Evolutionary conservation across 75 land plant species (phyloP), one percentile per base, ranked within the genome.

Genomic region (Larix kaempferi): DNA sequence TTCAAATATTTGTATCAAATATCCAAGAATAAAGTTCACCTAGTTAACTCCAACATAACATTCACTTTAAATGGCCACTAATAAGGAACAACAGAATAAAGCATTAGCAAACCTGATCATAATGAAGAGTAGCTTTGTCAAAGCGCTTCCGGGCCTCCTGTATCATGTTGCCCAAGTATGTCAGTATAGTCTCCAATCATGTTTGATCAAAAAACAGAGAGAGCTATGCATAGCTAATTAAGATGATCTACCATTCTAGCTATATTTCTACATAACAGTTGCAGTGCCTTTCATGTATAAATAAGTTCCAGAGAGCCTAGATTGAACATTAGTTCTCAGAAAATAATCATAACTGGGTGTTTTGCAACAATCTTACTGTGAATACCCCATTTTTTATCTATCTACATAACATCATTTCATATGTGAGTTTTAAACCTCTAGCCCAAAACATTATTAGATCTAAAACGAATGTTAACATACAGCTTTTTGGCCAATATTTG

Each of bases 131-230:
- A 78, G 99, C 90, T 81, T 92, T 94, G 82, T 97, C 95, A 81
- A 97, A 95, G 19, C 92, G 92, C 37, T 81, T 78, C 25, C 98
- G 91, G 19, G 88, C 89, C 41, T 97, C 99, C 99, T 96, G 85
- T 87, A 88, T 4, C 4, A 16, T 29, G 29, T 15, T 64, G 21
- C 35, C 29, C 37, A 19, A 16, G 5, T 64, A 16, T 33, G 67
- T 64, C 67, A 64, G 67, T 64, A 29, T 64, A 64, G 16, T 64
- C 67, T 64, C 67, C 29, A 64, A 0, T 19, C 5, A 67, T 67
- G n/a, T 67, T 39, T 22, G 22, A 67, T 67, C 7, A 67, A 67
- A 10, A 16, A 39, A 49, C 54, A 49, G 54, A 49, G 54, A 49
- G 8, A 49, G 12, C 11, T 11, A 49, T 49, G 12, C 10, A 49